These are phyloP conservation scores for Apophysomyces variabilis DNA, from an alignment of 371 early-diverging fungal species.

Conservation along the genomic window DNA sequence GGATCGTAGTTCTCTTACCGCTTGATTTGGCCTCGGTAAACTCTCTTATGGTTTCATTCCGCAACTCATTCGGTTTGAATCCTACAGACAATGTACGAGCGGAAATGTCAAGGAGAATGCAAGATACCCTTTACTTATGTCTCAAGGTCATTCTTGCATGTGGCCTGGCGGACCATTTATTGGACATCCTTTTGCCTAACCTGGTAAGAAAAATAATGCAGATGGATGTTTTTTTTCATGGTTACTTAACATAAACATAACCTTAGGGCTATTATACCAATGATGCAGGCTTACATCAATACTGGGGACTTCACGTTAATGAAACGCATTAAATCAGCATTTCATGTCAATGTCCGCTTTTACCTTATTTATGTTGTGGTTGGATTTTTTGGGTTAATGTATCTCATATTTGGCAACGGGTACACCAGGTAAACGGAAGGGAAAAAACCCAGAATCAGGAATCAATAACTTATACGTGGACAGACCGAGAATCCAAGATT, in stretches of 20 bases:
- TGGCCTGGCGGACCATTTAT: slow-evolving; percentile 88
- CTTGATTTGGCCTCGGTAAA: slow-evolving; percentile 90
- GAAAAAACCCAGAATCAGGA: not conserved
- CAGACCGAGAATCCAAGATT: slow-evolving; percentile 58
- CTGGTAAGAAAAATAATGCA: slow-evolving; percentile 58
- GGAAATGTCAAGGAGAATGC: slow-evolving; percentile 65
- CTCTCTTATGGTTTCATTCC: not conserved
- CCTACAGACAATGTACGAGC: slow-evolving; percentile 68
- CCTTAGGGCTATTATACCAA: slow-evolving; percentile 80
- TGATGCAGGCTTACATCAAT: slow-evolving; percentile 84
- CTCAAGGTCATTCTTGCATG: slow-evolving; percentile 63
- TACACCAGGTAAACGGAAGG: slow-evolving; percentile 34
- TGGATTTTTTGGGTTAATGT: slow-evolving; percentile 73
- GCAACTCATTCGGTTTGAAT: not conserved
- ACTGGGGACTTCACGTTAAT: slow-evolving; percentile 81
- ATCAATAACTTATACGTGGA: slow-evolving; percentile 14
- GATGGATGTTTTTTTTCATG: not conserved
- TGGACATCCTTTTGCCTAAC: slow-evolving; percentile 92
- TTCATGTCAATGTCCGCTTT: slow-evolving; percentile 81
- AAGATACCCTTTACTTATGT: slow-evolving; percentile 81
- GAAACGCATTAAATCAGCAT: slow-evolving; percentile 67
- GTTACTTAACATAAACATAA: too few species aligned
- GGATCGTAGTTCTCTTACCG: slow-evolving; percentile 87
- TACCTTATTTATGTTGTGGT: slow-evolving; percentile 60
- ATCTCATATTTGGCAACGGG: slow-evolving; percentile 67